Base-by-base conservation (phyloP, 1,139 yeast species). In the Saccharomycopsis crataegensis region DNA sequence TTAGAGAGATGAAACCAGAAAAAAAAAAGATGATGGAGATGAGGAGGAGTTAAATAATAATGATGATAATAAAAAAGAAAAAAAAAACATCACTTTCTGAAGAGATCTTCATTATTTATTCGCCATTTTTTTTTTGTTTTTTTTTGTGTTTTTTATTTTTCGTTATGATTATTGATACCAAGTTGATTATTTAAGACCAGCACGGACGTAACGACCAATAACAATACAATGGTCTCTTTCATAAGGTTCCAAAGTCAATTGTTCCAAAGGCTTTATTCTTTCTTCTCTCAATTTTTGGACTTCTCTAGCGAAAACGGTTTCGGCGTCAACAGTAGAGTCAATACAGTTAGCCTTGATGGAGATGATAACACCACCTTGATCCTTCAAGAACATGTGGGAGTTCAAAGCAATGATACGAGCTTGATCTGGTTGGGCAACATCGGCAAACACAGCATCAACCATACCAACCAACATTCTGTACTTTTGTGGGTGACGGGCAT, bases 171-270 rank as follows among this genome's bases (percentile, higher is more conserved):
- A 11, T 36, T 36, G n/a, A 11, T 42, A 48, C 38, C 41, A 47
- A 8, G 14, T 34, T 34, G 17, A 22, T 51, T 43, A 56, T 56
- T 56, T 56, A 40, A 56, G 53, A 50, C 95, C 95, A 67, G 94
- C 83, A 83, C 99, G 87, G 80, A 86, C 78, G 79, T 93, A 93
- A 74, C 86, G 83, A 70, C 98, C 99, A 68, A 93, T 91, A 65
- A 93, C 98, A 68, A 93, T 86, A 86, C 98, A 91, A 78, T 93
- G 99, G 71, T 93, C 99, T 80, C 99, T 89, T 82, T 93, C 98
- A 76, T 91, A 91, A 73, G 98, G 98, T 79, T 93, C 99, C 74
- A 93, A 81, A 55, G 99, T 93, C 74, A 93, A 83, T 79, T 93
- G 99, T 77, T 93, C 99, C 70, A 91, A 78, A 62, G 99, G 99